A percentile compares a stretch with the other conserved stretches of the same genome.
These are phyloP conservation scores for Beverwykella pulmonaria DNA, from an alignment of 495 filamentous ascomycete genomes.

Conservation along the genomic window DNA sequence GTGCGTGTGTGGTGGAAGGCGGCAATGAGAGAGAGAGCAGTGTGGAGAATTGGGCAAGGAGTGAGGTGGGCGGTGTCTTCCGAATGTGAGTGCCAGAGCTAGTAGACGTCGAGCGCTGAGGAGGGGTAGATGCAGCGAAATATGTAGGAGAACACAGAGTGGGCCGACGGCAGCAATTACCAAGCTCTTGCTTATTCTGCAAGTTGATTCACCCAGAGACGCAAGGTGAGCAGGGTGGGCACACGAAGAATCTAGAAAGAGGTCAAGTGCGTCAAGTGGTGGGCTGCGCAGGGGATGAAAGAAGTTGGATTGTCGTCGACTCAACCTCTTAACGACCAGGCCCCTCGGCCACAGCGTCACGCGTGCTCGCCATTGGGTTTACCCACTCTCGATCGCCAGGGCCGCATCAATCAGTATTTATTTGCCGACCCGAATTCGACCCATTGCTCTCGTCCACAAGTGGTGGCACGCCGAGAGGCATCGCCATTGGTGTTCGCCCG, in stretches of 20 bases:
- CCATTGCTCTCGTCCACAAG: not conserved
- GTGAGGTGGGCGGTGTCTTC: slow-evolving; percentile 5
- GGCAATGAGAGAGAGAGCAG: not conserved
- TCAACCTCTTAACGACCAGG: slow-evolving; percentile 5
- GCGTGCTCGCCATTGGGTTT: slow-evolving; percentile 25
- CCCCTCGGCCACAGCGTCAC: slow-evolving; percentile 27
- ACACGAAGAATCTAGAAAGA: not conserved
- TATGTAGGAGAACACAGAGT: slow-evolving; percentile 26
- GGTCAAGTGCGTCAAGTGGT: not conserved
- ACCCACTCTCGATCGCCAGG: slow-evolving; percentile 24
- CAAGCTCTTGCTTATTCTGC: slow-evolving; percentile 31
- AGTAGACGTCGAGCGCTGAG: slow-evolving; percentile 11
- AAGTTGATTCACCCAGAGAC: slow-evolving; percentile 12
- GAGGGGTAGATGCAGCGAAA: slow-evolving; percentile 31
- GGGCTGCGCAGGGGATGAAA: not conserved
- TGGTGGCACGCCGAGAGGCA: not conserved
- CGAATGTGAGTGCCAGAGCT: slow-evolving; percentile 13
- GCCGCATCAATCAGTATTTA: slow-evolving; percentile 5
- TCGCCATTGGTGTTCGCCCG: not conserved
- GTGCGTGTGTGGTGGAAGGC: not conserved
- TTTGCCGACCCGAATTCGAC: not conserved
- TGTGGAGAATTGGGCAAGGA: not conserved
- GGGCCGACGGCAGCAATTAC: slow-evolving; percentile 29
- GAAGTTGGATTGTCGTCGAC: slow-evolving; percentile 21
- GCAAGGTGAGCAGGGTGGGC: slow-evolving; percentile 8